Evolutionary conservation across 106 monocot genomes (phyloP).

Genomic region (Posidonia australis): DNA sequence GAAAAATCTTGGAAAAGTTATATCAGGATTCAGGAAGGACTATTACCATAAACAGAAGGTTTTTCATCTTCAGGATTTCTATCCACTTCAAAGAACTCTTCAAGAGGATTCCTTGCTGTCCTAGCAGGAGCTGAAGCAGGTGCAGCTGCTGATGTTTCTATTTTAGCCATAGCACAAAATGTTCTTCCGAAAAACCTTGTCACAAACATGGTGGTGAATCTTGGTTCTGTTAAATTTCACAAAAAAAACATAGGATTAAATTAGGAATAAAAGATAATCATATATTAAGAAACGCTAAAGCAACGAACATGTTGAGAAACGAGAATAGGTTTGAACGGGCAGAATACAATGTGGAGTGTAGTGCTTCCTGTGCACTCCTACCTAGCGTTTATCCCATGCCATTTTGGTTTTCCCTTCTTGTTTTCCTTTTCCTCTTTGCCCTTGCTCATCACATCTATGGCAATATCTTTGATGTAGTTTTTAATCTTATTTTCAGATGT

Average conservation of each 20-base stretch:
- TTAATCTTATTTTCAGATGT: too few relatives aligned
- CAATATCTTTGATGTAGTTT: too few relatives aligned
- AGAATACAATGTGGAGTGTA: too few relatives aligned
- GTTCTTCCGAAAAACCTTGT: slow-evolving; percentile 17
- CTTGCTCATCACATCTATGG: too few relatives aligned
- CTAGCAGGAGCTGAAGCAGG: slow-evolving; percentile 3
- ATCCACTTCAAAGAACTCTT: slow-evolving; percentile 24
- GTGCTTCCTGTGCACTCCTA: too few relatives aligned
- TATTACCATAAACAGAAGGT: slow-evolving; percentile 22
- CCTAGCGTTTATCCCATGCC: too few relatives aligned
- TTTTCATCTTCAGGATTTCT: slow-evolving; percentile 19
- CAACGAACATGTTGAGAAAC: too few relatives aligned
- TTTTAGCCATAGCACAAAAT: slow-evolving; percentile 9
- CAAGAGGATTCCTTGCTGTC: slow-evolving; percentile 11
- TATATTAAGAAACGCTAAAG: too few relatives aligned
- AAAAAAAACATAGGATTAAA: not conserved
- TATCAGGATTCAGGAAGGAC: not conserved
- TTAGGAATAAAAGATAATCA: not conserved
- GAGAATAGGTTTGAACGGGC: too few relatives aligned
- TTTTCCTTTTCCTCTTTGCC: too few relatives aligned
- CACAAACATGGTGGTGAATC: slow-evolving; percentile 10
- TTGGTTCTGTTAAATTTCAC: not conserved
- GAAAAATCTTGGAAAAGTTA: not conserved
- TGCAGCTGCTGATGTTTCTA: slow-evolving; percentile 5
- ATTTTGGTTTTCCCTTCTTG: too few relatives aligned